These are phyloP conservation scores for Juncus effusus DNA, from an alignment of 176 grass and related monocot genomes.

Conservation along the genomic window DNA sequence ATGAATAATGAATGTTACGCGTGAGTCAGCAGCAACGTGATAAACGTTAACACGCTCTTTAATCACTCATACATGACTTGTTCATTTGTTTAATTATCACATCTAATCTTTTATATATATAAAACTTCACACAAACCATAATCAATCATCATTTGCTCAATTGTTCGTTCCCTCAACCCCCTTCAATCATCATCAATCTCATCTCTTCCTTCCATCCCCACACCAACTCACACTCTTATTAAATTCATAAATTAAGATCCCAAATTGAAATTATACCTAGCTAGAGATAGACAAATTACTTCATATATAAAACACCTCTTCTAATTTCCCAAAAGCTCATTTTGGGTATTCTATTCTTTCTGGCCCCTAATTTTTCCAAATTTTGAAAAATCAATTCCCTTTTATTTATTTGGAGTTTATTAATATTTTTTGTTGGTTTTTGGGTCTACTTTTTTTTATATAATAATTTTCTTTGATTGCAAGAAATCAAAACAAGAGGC, in stretches of 20 bases:
- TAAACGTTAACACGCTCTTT: slow-evolving; percentile 6
- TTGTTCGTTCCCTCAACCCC: slow-evolving; percentile 14
- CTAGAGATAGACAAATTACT: neutral
- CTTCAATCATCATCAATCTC: neutral
- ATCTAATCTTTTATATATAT: neutral
- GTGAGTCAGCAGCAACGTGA: slow-evolving; percentile 26
- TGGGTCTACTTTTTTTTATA: neutral
- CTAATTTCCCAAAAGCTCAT: too few relatives aligned
- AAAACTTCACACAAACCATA: neutral
- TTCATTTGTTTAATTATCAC: neutral
- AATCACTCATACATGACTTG: neutral
- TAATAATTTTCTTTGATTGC: neutral
- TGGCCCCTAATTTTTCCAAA: slow-evolving; percentile 5
- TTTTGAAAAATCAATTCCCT: too few relatives aligned
- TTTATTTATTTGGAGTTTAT: too few relatives aligned
- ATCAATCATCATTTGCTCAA: slow-evolving; percentile 5
- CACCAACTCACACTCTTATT: slow-evolving; percentile 8
- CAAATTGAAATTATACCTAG: neutral
- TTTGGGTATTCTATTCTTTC: neutral
- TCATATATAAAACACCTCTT: too few relatives aligned
- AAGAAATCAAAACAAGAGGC: slow-evolving; percentile 24
- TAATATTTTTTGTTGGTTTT: neutral
- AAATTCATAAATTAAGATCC: neutral
- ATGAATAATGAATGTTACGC: neutral
- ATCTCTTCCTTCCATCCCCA: neutral